Percentiles rank a stretch among this genome's conserved stretches.
Conservation (phyloP, 352 stramenopile species). For the Salisapilia sapeloensis region DNA sequence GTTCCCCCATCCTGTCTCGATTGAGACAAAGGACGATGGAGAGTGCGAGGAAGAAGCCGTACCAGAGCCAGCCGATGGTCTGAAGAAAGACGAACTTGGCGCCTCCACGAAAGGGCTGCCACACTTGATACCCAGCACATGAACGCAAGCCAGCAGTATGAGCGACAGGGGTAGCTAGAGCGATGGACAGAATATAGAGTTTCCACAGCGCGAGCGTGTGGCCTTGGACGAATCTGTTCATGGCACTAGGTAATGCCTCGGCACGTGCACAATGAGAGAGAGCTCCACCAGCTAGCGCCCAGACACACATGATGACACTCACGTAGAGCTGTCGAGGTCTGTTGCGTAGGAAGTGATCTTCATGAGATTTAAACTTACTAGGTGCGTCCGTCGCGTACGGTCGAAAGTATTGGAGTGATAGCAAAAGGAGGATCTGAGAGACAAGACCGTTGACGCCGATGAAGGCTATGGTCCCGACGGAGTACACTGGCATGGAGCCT, state of each 20-base stretch:
- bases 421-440: conserved; percentile 26
- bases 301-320: conserved; percentile 10
- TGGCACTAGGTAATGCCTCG: background rate
- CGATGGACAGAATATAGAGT: conserved; percentile 13
- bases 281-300: conserved; percentile 7
- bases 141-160: conserved; percentile 20
- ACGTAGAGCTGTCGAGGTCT: conserved; percentile 17
- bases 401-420: conserved; percentile 32
- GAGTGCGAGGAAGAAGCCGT: conserved; percentile 20
- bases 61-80: conserved; percentile 40
- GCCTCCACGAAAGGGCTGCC: conserved; percentile 33
- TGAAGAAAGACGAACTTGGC: conserved; percentile 44
- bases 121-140: conserved; percentile 12
- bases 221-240: conserved; percentile 3
- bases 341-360: too few relatives aligned
- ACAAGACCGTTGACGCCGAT: conserved; percentile 23
- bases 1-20: conserved; percentile 8
- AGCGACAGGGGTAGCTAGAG: conserved; percentile 14
- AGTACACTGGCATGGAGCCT: background rate
- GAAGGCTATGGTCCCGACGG: conserved; percentile 1
- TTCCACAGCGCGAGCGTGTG: conserved; percentile 23
- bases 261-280: conserved; percentile 8
- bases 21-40: conserved; percentile 25
- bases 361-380: too few relatives aligned
- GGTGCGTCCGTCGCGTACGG: too few relatives aligned